These are phyloP conservation scores for Penicillium crystallinum DNA, from an alignment of 495 filamentous ascomycete genomes.

Conservation along the genomic window DNA sequence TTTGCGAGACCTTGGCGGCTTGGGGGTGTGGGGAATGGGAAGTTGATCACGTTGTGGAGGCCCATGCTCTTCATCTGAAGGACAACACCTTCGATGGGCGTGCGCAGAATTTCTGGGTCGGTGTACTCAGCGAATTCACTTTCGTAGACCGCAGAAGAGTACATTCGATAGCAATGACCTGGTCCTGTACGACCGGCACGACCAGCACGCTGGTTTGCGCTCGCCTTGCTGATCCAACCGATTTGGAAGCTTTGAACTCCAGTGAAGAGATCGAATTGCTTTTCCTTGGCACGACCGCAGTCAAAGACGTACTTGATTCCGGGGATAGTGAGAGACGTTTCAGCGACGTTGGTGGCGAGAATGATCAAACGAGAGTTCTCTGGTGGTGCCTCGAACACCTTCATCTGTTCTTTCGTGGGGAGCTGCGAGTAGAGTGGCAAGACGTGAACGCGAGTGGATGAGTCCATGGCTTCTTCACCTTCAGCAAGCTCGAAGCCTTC, in stretches of 20 bases:
- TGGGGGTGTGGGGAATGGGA: constrained; percentile 95
- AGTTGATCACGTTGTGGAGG: constrained; percentile 83
- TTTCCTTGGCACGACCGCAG: constrained; percentile 85
- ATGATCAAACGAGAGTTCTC: constrained; percentile 83
- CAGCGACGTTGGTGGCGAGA: constrained; percentile 93
- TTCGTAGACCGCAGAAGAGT: constrained; percentile 92
- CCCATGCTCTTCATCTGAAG: constrained; percentile 96
- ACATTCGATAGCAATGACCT: constrained; percentile 91
- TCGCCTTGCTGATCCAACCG: constrained; percentile 96
- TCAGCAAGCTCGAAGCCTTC: constrained; percentile 58
- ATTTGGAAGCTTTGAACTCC: constrained; percentile 95
- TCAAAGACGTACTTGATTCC: constrained; percentile 96
- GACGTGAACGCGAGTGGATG: constrained; percentile 70
- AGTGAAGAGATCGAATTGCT: constrained; percentile 73
- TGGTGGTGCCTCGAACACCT: constrained; percentile 86
- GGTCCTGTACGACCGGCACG: constrained; percentile 94
- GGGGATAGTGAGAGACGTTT: constrained; percentile 95
- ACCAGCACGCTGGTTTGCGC: constrained; percentile 85
- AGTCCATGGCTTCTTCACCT: constrained; percentile 57
- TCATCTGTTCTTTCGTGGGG: constrained; percentile 87
- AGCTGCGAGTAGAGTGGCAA: constrained; percentile 90
- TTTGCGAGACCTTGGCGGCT: constrained; percentile 72
- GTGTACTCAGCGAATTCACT: constrained; percentile 81
- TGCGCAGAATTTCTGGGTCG: constrained; percentile 82
- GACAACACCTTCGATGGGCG: constrained; percentile 88